phyloP scores from a whole-genome alignment of 768 basidiomycete genomes.

The Phaffia tasmanica region DNA sequence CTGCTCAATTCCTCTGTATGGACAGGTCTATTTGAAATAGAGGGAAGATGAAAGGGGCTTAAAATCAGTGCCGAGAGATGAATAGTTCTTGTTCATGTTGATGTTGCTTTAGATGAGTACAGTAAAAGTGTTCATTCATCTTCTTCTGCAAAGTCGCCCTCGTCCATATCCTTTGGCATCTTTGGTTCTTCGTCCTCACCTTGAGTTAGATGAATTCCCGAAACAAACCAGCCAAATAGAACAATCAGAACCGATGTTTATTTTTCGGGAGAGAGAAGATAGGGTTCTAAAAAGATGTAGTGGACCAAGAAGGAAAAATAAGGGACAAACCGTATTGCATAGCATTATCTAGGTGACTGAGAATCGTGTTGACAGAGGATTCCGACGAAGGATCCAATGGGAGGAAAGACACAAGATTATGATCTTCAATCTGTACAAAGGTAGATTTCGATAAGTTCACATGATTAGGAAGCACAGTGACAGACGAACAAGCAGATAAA shows the following conservation, averaged over 20 bases:
- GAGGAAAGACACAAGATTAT: slow-evolving; percentile 92
- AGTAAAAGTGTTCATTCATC: not conserved
- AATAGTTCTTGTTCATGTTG: slow-evolving; percentile 15
- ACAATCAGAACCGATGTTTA: too few species aligned
- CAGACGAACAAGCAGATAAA: not conserved
- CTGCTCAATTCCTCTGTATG: too few species aligned
- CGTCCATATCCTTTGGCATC: slow-evolving; percentile 85
- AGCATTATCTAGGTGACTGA: slow-evolving; percentile 93
- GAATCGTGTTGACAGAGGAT: slow-evolving; percentile 76
- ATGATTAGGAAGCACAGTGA: not conserved
- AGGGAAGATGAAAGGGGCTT: slow-evolving; percentile 8
- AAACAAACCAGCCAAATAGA: too few species aligned
- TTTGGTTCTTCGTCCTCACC: slow-evolving; percentile 94
- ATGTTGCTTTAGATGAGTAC: not conserved
- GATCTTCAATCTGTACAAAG: slow-evolving; percentile 75
- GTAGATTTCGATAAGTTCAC: not conserved
- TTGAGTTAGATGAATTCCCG: too few species aligned
- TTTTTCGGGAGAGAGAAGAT: too few species aligned
- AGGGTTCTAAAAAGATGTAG: too few species aligned
- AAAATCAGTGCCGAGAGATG: slow-evolving; percentile 2
- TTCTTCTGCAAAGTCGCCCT: slow-evolving; percentile 36
- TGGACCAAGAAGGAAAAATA: too few species aligned
- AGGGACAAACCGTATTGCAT: slow-evolving; percentile 65
- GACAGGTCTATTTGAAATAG: not conserved
- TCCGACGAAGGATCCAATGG: slow-evolving; percentile 82